These are phyloP conservation scores for Tetrahymena malaccensis DNA, from an alignment of 73 alveolate genomes.

Conservation along the genomic window DNA sequence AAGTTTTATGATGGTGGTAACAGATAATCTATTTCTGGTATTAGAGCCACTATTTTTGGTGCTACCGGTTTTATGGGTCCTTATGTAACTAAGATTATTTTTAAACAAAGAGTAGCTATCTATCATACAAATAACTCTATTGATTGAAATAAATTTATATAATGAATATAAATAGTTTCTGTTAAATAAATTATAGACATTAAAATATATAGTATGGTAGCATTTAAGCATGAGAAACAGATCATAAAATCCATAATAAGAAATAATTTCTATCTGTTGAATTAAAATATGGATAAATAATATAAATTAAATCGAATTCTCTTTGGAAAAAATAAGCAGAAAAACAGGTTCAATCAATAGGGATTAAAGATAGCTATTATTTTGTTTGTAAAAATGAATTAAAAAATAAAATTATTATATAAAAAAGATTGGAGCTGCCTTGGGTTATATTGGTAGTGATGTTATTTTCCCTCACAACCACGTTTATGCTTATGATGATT, in stretches of 20 bases:
- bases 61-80: slow-evolving; percentile 36
- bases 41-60: slow-evolving; percentile 41
- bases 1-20: slow-evolving; percentile 30
- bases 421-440: slow-evolving; percentile 22
- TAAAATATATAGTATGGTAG: background rate
- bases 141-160: too few relatives aligned
- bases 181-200: too few relatives aligned
- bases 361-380: background rate
- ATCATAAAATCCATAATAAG: background rate
- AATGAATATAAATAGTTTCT: too few relatives aligned
- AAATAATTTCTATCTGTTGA: background rate
- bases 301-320: too few relatives aligned
- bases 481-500: slow-evolving; percentile 25
- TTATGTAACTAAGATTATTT: background rate
- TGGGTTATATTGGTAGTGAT: slow-evolving; percentile 39
- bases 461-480: slow-evolving; percentile 33
- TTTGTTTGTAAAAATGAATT: background rate
- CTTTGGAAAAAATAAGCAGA: background rate
- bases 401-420: background rate
- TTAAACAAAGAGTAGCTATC: background rate
- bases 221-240: background rate
- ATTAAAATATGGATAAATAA: background rate
- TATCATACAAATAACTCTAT: background rate
- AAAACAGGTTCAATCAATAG: background rate
- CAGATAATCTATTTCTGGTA: slow-evolving; percentile 19